Evolutionary conservation across 106 monocot genomes (phyloP).

Genomic region (Chionographis japonica): DNA sequence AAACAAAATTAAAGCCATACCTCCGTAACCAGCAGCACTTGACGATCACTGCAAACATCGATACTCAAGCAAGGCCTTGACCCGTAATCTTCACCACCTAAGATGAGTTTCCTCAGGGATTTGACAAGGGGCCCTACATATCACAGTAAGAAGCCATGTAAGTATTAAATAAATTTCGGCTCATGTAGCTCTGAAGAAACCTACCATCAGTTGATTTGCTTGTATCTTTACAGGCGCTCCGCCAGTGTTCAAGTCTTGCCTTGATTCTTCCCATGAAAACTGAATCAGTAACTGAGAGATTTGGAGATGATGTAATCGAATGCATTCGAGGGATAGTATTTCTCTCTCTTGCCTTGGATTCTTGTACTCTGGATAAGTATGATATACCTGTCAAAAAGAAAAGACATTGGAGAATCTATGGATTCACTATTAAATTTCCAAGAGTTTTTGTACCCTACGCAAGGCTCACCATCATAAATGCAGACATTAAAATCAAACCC

Average conservation of each 20-base stretch:
- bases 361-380: conserved; percentile 87
- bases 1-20: conserved; percentile 17
- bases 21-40: conserved; percentile 66
- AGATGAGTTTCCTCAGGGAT: conserved; percentile 63
- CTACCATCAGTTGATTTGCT: conserved; percentile 44
- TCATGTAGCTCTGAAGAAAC: not conserved
- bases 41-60: conserved; percentile 71
- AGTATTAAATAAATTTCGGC: not conserved
- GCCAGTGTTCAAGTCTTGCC: conserved; percentile 63
- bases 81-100: conserved; percentile 65
- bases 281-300: conserved; percentile 61
- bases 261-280: conserved; percentile 80
- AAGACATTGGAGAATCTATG: not conserved
- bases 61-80: conserved; percentile 81
- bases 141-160: conserved; percentile 1
- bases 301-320: conserved; percentile 18
- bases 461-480: conserved; percentile 68
- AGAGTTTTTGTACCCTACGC: not conserved
- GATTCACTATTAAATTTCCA: not conserved
- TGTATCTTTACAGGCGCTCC: conserved; percentile 41
- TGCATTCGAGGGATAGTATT: conserved; percentile 18
- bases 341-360: conserved; percentile 51
- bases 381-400: conserved; percentile 57
- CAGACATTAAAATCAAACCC: conserved; percentile 95
- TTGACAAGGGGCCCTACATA: conserved; percentile 43